phyloP scores from a whole-genome alignment of 1,284 basidiomycete genomes.

The Phellopilus nigrolimitatus region DNA sequence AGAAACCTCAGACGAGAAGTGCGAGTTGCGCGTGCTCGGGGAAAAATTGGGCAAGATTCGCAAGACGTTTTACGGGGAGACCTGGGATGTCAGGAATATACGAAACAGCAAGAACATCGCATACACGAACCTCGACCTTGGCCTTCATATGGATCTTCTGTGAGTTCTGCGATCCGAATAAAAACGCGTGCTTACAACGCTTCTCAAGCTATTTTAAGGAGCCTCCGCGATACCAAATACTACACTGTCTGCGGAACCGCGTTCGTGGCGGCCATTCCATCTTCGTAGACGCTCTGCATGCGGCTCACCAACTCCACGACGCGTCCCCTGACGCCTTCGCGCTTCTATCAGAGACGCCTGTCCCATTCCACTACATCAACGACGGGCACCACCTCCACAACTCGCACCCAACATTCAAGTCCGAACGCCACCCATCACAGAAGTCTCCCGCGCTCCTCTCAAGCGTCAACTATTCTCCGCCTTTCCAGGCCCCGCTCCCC shows the following conservation, averaged over 20 bases:
- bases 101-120: conserved; percentile 85
- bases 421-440: conserved; percentile 25
- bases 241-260: conserved; percentile 84
- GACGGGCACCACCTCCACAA: conserved; percentile 82
- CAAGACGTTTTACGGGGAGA: conserved; percentile 85
- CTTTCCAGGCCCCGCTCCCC: conserved; percentile 84
- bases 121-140: conserved; percentile 89
- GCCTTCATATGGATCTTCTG: conserved; percentile 90
- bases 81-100: conserved; percentile 88
- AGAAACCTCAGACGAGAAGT: conserved; percentile 49
- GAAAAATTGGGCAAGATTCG: conserved; percentile 71
- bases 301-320: conserved; percentile 55
- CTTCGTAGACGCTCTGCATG: conserved; percentile 82
- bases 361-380: conserved; percentile 90
- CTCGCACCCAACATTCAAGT: conserved; percentile 77
- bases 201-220: conserved; percentile 74
- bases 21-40: conserved; percentile 65
- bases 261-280: conserved; percentile 83
- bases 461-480: conserved; percentile 90
- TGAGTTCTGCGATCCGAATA: conserved; percentile 35
- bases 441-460: conserved; percentile 34
- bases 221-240: conserved; percentile 87
- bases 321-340: conserved; percentile 52
- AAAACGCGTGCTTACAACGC: conserved; percentile 7
- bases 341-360: conserved; percentile 55